Evolutionary conservation across 129 eudicot species (phyloP).

Genomic region (Erigeron canadensis): DNA sequence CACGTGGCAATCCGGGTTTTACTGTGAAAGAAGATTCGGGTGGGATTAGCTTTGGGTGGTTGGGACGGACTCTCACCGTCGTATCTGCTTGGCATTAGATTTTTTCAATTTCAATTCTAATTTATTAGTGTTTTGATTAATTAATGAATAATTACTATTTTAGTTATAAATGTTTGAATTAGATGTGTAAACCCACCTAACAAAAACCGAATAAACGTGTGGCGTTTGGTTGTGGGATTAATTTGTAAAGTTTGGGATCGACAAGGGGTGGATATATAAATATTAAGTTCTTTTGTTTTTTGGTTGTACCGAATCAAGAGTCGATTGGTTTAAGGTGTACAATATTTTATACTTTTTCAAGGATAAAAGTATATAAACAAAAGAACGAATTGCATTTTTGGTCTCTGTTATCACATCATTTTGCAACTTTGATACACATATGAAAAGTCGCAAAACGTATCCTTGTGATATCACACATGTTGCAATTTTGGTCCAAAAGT

Average conservation of each 20-base stretch:
- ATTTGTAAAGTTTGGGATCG: conserved; percentile 21
- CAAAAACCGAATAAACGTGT: conserved; percentile 40
- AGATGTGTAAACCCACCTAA: conserved; percentile 42
- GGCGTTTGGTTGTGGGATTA: conserved; percentile 36
- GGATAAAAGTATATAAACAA: no score
- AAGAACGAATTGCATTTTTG: no score
- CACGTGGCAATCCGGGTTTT: conserved; percentile 90
- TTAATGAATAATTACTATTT: background rate
- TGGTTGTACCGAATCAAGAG: background rate
- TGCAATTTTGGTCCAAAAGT: no score
- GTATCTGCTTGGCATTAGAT: conserved; percentile 86
- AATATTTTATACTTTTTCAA: no score
- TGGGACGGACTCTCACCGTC: conserved; percentile 68
- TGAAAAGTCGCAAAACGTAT: no score
- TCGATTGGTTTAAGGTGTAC: background rate
- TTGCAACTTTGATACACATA: no score
- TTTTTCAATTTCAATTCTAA: background rate
- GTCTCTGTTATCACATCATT: no score
- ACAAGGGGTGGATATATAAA: background rate
- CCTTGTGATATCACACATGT: no score
- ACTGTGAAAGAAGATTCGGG: conserved; percentile 63
- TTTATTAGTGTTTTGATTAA: background rate
- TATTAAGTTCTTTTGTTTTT: background rate
- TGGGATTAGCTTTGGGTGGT: conserved; percentile 86
- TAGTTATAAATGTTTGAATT: conserved; percentile 20